Base-by-base conservation (phyloP, 2,329 filamentous ascomycete species). In the Periconia macrospinosa region DNA sequence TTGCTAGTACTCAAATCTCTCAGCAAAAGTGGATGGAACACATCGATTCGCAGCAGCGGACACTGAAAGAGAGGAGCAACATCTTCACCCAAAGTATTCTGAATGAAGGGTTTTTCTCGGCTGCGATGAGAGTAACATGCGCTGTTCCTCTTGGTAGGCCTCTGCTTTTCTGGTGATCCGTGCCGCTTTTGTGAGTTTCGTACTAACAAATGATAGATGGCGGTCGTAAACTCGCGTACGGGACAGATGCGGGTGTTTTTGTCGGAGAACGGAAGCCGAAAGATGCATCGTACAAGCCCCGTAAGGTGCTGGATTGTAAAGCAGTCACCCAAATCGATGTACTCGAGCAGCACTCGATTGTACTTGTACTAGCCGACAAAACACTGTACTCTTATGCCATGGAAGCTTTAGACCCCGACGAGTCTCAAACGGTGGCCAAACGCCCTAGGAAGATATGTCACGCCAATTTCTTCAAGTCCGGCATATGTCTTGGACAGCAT, bases 391-490 rank as follows among this genome's bases (percentile, higher is more conserved):
- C 93, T 8, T 97, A 94, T 77, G 86, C 91, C 1, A 81, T 96
- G 49, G 88, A 93, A 57, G 92, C 91, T 14, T 81, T 99, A 52
- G 93, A 96, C 66, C 84, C 89, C 2, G 89, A 89, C 58, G 92
- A 97, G 67, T 79, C 80, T 45, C 81, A 84, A 55, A 84, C 90
- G 33, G 80, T 92, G 52, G 86, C 86, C 15, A 96, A 94, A 74
- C 86, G 92, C 41, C 91, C 92, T 9, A 93, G 94, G 79, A 97
- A 97, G 81, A 97, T 99, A 59, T 96, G 90, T 66, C 92, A 97
- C 76, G 95, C 93, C 75, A 97, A 93, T 75, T 99, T 97, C 79
- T 99, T 99, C 86, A 96, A 95, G 77, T 90, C 92, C 17, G 94
- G 94, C 40, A 95, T 97, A 67, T 97, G 94, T 70, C 83, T 97